phyloP scores from a whole-genome alignment of 192 early-diverging fungal genomes.

The Coemansia umbellata region DNA sequence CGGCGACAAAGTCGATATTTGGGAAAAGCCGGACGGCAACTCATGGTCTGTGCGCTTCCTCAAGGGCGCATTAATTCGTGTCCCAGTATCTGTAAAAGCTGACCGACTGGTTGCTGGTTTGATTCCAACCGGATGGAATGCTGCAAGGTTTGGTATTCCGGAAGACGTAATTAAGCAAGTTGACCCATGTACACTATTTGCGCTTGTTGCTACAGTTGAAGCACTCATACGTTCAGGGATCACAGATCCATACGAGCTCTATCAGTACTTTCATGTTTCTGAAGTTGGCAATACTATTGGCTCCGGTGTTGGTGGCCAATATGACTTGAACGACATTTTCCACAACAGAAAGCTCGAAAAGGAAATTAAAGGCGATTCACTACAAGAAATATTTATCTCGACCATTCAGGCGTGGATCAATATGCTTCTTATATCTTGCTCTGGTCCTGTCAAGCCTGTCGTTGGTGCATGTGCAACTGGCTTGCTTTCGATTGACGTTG shows the following conservation, averaged over 20 bases:
- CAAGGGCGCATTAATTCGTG: slow-evolving; percentile 83
- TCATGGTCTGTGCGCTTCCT: slow-evolving; percentile 73
- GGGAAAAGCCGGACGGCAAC: slow-evolving; percentile 51
- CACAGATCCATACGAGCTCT: slow-evolving; percentile 96
- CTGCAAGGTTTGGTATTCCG: slow-evolving; percentile 85
- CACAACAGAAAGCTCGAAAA: slow-evolving; percentile 69
- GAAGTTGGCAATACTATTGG: slow-evolving; percentile 90
- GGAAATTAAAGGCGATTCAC: slow-evolving; percentile 75
- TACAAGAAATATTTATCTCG: slow-evolving; percentile 94
- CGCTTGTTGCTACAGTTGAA: slow-evolving; percentile 87
- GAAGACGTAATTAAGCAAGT: slow-evolving; percentile 87
- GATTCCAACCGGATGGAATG: slow-evolving; percentile 92
- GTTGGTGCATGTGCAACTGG: slow-evolving; percentile 93
- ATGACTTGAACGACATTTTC: slow-evolving; percentile 67
- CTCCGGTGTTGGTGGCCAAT: slow-evolving; percentile 84
- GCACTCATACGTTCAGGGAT: slow-evolving; percentile 86
- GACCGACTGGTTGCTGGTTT: slow-evolving; percentile 81
- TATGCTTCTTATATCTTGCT: slow-evolving; percentile 86
- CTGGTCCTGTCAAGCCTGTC: slow-evolving; percentile 76
- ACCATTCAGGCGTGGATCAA: slow-evolving; percentile 96
- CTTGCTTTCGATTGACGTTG: slow-evolving; percentile 86
- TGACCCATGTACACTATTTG: slow-evolving; percentile 83
- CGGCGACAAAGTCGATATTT: slow-evolving; percentile 69
- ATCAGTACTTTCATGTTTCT: slow-evolving; percentile 91
- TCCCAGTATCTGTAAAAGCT: slow-evolving; percentile 86